These are phyloP conservation scores for Penicillium sp. DNA, from an alignment of 2,329 filamentous ascomycete genomes.

Conservation along the genomic window DNA sequence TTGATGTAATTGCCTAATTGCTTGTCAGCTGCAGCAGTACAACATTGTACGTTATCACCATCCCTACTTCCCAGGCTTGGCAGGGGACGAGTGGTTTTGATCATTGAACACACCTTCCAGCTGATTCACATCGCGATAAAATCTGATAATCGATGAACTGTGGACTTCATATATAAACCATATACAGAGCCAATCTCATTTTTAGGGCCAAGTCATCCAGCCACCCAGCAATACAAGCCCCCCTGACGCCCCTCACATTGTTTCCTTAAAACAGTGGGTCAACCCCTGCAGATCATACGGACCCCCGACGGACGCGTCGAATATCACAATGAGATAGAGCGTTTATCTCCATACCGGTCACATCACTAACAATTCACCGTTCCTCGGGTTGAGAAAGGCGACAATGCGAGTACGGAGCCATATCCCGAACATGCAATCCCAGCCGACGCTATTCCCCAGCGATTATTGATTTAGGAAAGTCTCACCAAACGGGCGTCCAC, in stretches of 20 bases:
- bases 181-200: neutral
- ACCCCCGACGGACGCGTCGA: slow-evolving; percentile 3
- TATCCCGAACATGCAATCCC: neutral
- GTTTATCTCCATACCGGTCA: slow-evolving; percentile 14
- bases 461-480: neutral
- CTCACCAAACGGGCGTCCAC: neutral
- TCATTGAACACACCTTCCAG: neutral
- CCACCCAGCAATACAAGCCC: slow-evolving; percentile 1
- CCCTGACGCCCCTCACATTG: slow-evolving; percentile 3
- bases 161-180: neutral
- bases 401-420: neutral
- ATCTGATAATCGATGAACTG: neutral
- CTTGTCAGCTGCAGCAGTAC: neutral
- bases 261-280: slow-evolving; percentile 14
- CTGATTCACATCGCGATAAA: neutral
- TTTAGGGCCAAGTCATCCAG: neutral
- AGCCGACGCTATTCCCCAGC: neutral
- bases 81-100: neutral
- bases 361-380: slow-evolving; percentile 13
- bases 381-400: neutral
- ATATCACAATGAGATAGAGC: slow-evolving; percentile 7
- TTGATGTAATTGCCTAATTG: neutral
- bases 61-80: neutral
- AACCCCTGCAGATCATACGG: slow-evolving; percentile 18
- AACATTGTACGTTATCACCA: neutral